phyloP scores from a whole-genome alignment of 2,329 filamentous ascomycete genomes.

The Fusarium sp. region DNA sequence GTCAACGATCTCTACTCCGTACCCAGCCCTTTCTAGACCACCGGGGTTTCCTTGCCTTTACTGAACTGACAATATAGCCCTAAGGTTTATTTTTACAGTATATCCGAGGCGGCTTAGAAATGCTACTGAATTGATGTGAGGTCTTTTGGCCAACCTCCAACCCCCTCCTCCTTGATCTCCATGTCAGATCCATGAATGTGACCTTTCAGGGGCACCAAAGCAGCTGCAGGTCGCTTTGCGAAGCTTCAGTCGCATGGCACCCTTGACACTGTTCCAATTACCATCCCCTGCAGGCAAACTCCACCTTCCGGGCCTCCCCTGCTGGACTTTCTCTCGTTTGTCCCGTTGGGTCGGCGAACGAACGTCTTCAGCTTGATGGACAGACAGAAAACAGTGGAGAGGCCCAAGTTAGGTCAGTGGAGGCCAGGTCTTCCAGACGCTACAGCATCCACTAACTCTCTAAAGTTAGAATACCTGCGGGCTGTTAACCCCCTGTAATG shows the following conservation, averaged over 20 bases:
- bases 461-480: conserved; percentile 26
- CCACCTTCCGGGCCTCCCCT: conserved; percentile 36
- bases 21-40: neutral
- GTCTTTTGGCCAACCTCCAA: conserved; percentile 17
- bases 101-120: neutral
- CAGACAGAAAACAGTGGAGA: neutral
- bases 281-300: conserved; percentile 19
- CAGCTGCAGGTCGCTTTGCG: conserved; percentile 20
- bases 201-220: conserved; percentile 29
- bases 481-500: conserved; percentile 10
- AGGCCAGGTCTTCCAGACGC: conserved; percentile 18
- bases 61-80: conserved; percentile 2
- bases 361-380: conserved; percentile 11
- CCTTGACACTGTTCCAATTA: conserved; percentile 36
- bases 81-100: neutral
- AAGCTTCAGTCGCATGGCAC: conserved; percentile 38
- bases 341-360: conserved; percentile 15
- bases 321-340: conserved; percentile 1
- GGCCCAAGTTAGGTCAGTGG: conserved; percentile 5
- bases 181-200: conserved; percentile 6
- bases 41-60: conserved; percentile 7
- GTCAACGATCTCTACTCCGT: neutral
- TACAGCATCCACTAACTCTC: conserved; percentile 30
- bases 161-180: neutral
- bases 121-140: neutral